Percentiles rank a stretch among this genome's conserved stretches.
Conservation (phyloP, 495 filamentous ascomycete species). For the Penicillium lividum region DNA sequence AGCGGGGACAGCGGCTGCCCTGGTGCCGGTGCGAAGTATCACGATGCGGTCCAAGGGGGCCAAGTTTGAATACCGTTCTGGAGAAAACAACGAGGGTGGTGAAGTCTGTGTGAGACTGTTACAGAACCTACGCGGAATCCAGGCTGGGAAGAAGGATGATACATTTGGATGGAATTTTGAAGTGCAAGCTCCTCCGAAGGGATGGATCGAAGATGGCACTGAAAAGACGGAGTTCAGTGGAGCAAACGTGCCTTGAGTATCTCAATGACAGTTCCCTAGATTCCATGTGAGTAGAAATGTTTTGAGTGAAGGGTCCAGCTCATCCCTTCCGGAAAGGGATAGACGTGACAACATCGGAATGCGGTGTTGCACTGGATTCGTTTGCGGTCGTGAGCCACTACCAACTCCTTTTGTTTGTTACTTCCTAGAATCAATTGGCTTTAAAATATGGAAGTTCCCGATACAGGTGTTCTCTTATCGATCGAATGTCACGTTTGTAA, state of each 20-base stretch:
- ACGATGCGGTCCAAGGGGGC: constrained; percentile 67
- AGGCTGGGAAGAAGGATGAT: constrained; percentile 76
- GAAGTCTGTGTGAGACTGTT: constrained; percentile 69
- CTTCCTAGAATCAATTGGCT: neutral
- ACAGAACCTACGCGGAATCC: constrained; percentile 78
- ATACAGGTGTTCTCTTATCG: neutral
- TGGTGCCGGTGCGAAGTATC: constrained; percentile 90
- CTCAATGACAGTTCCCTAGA: neutral
- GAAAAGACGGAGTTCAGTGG: constrained; percentile 26
- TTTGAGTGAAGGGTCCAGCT: neutral
- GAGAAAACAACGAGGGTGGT: constrained; percentile 68
- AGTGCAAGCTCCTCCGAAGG: constrained; percentile 36
- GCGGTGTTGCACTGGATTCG: constrained; percentile 19
- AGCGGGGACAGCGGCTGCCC: constrained; percentile 86
- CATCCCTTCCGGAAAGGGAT: constrained; percentile 24
- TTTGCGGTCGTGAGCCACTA: constrained; percentile 1
- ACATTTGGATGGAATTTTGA: constrained; percentile 66
- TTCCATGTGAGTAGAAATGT: neutral
- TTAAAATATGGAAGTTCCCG: neutral
- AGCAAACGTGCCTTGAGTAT: constrained; percentile 31
- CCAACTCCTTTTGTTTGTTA: neutral
- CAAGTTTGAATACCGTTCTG: constrained; percentile 64
- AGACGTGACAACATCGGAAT: constrained; percentile 23
- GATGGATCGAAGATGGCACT: constrained; percentile 29
- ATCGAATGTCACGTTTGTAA: constrained; percentile 16